Conservation (phyloP, 257 asterid species). For the Capsicum chinense region DNA sequence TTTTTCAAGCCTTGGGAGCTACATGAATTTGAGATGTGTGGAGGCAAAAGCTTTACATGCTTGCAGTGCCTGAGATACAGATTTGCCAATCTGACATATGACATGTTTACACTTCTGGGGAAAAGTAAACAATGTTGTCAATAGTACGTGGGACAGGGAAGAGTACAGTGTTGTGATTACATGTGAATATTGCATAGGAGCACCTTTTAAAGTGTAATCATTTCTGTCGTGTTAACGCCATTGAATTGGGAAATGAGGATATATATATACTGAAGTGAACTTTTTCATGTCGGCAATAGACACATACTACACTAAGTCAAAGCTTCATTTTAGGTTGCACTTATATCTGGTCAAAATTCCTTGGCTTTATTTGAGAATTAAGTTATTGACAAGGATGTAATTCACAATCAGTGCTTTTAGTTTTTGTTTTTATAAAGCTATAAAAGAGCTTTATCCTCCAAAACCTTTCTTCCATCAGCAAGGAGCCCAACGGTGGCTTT, state of each 20-base stretch:
- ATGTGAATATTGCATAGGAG: neutral
- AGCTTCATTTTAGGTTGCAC: neutral
- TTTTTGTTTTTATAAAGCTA: neutral
- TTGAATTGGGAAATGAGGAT: neutral
- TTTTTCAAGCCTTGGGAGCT: neutral
- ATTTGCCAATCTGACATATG: neutral
- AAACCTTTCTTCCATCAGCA: neutral
- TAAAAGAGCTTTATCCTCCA: conserved; percentile 7
- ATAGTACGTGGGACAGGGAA: neutral
- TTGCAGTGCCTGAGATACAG: neutral
- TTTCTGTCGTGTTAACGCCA: neutral
- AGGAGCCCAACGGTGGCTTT: neutral
- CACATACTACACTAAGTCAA: neutral
- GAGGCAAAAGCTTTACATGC: conserved; percentile 17
- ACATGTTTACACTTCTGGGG: neutral
- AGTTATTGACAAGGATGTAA: neutral
- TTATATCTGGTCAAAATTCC: neutral
- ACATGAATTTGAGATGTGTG: neutral
- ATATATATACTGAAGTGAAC: neutral
- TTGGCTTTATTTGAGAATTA: neutral
- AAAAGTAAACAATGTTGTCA: neutral
- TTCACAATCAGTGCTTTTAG: neutral
- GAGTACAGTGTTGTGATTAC: neutral
- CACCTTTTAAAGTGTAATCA: neutral
- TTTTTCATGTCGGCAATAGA: neutral